Base-by-base conservation (phyloP, 805 yeast genomes). In the Kockiozyma suomiensis region DNA sequence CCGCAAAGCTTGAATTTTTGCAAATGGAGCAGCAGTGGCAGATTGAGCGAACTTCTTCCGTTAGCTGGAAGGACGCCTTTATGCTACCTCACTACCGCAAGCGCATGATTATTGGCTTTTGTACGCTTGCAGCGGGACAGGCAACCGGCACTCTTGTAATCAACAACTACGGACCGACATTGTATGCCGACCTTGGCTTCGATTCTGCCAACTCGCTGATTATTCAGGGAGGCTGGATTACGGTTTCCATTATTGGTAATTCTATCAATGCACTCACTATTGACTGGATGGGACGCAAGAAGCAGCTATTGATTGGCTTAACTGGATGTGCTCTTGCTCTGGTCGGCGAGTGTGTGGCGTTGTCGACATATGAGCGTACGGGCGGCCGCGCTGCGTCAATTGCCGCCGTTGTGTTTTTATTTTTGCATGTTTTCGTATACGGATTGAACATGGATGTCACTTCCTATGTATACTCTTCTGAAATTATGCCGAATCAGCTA, bases 131-230 rank as follows among this genome's bases (percentile, higher is more conserved):
- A 54, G 81, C 85, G 77, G 87, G 84, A 71, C 91, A 87, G 75
- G 78, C 85, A 69, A 83, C 89, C 41, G 92, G 91, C 73, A 81
- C 85, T 69, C 85, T 86, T 75, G 85, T 84, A 69, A 80, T 86
- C 68, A 84, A 86, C 76, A 86, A 86, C 78, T 87, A 82, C 71
- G 85, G 86, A 15, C 59, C 59, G 8, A 57, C 46, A 32, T 38
- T 57, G 40, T 57, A 58, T 50, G 19, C 58, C 21, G 54, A 40
- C 37, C 50, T 58, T 6, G 62, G 58, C 3, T 54, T 54, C 33
- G 45, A 53, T 26, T n/a, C 37, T 35, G 17, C 54, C 10, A 40
- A 41, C 37, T 35, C 53, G 5, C 45, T 52, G 7, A 40, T 53
- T 28, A 45, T 58, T n/a, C 49, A 40, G 7, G 61, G 54, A 17